A percentile compares a stretch with the other conserved stretches of the same genome.
Evolutionary conservation across 2,329 filamentous ascomycete species (phyloP).

Genomic region (Trichoderma oligosporum): DNA sequence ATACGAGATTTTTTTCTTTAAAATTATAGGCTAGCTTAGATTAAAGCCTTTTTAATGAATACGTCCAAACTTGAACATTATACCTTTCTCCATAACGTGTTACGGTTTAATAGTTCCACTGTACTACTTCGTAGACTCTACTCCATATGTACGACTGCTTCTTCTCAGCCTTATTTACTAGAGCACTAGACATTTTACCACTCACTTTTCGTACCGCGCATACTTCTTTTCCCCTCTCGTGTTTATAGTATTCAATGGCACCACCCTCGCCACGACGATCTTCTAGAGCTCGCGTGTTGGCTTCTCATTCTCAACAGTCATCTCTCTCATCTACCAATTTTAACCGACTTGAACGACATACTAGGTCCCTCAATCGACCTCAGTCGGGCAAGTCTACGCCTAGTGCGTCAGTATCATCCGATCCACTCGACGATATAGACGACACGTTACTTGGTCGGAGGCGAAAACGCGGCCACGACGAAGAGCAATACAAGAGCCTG

Average conservation of each 20-base stretch:
- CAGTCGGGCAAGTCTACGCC: slow-evolving; percentile 74
- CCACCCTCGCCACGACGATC: slow-evolving; percentile 75
- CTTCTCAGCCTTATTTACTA: background rate
- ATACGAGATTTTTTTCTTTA: too few species aligned
- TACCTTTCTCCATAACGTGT: too few species aligned
- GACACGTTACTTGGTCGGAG: slow-evolving; percentile 72
- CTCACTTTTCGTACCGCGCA: slow-evolving; percentile 3
- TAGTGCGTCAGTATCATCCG: slow-evolving; percentile 67
- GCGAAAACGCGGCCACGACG: slow-evolving; percentile 69
- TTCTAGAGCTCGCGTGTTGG: slow-evolving; percentile 79
- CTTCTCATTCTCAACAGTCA: slow-evolving; percentile 72
- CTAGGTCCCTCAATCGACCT: slow-evolving; percentile 68
- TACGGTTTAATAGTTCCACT: too few species aligned
- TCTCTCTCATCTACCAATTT: slow-evolving; percentile 78
- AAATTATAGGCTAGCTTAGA: too few species aligned
- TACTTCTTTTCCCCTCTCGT: slow-evolving; percentile 17
- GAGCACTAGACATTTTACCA: slow-evolving; percentile 3
- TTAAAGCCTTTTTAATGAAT: too few species aligned
- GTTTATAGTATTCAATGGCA: slow-evolving; percentile 48
- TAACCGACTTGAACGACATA: slow-evolving; percentile 69
- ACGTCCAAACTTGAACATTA: too few species aligned
- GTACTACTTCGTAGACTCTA: background rate
- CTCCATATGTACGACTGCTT: background rate
- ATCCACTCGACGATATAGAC: slow-evolving; percentile 62
- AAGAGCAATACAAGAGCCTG: slow-evolving; percentile 50